Base-by-base conservation (phyloP, 495 filamentous ascomycete species). In the Neohortaea acidophila region DNA sequence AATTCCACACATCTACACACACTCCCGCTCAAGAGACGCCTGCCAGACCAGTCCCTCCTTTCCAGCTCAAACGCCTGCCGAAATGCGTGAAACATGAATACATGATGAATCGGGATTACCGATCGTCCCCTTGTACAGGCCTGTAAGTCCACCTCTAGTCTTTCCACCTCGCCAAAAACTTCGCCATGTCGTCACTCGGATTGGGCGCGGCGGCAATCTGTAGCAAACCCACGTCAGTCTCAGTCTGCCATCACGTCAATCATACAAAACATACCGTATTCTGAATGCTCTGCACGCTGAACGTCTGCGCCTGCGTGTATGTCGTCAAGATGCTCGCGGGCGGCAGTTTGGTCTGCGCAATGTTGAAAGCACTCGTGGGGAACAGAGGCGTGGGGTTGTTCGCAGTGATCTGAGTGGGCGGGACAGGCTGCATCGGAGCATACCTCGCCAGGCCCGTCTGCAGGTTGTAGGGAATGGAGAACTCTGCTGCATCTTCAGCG, bases 381-480 rank as follows among this genome's bases (percentile, higher is more conserved):
- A 67, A 75, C 39, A 72, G 60, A 18, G 73, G 70, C 14, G 58
- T 69, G 4, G 59, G 53, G 1, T 59, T 62, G 40, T 70, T 65
- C 11, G 65, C 66, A 14, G 70, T 74, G 38, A 84, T 83, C 31
- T 71, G 72, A 13, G 67, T 76, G 9, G 66, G 67, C 11, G 80
- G 77, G 24, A 70, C 62, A 35, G 67, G 69, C 39, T 78, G 75
- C 77, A 81, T 78, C 1, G 79, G 79, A 19, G 80, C 80, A 58
- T 78, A 84, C 53, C 66, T 68, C 3, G 68, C 81, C 24, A 60
- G 43, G 4, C 79, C 80, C 7, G 65, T 69, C 51, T 85, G 79
- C 42, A 65, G 44, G 6, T 62, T 64, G 49, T 79, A 85, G 1
- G 72, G 67, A 17, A 79, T 62, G 1, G 54, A 65, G 35, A 66